Percentiles rank a stretch among this genome's conserved stretches.
These are phyloP conservation scores for Fusarium sp. DNA, from an alignment of 2,329 filamentous ascomycete genomes.

Conservation along the genomic window DNA sequence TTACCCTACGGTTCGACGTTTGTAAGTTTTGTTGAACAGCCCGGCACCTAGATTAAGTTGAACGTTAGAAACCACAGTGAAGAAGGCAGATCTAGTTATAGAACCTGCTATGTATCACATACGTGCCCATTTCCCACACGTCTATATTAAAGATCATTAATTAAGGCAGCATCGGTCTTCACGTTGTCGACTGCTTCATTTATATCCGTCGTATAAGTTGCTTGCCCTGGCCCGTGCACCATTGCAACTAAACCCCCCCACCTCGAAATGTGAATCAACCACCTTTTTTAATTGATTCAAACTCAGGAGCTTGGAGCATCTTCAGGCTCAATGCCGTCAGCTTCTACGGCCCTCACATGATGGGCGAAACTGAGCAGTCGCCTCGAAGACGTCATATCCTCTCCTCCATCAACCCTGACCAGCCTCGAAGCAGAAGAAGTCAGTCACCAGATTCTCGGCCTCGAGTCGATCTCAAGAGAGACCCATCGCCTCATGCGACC, in stretches of 20 bases:
- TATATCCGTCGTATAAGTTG: not conserved
- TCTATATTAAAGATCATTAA: too few species aligned
- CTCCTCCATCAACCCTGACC: conserved; percentile 58
- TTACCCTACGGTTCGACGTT: too few species aligned
- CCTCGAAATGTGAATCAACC: conserved; percentile 16
- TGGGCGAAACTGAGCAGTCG: conserved; percentile 50
- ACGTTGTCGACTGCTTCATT: too few species aligned
- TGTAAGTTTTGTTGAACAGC: too few species aligned
- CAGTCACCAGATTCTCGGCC: conserved; percentile 21
- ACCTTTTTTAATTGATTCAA: not conserved
- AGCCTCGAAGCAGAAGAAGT: conserved; percentile 18
- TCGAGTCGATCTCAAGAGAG: conserved; percentile 14
- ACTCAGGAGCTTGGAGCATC: conserved; percentile 2
- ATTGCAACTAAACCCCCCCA: conserved; percentile 5
- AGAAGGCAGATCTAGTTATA: too few species aligned
- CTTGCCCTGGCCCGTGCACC: conserved; percentile 4
- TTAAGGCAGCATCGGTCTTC: too few species aligned
- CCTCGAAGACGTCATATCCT: conserved; percentile 60
- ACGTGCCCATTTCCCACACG: too few species aligned
- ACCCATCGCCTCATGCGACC: conserved; percentile 11
- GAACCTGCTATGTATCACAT: too few species aligned
- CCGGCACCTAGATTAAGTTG: too few species aligned
- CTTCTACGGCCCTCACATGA: conserved; percentile 45
- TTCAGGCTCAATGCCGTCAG: conserved; percentile 22
- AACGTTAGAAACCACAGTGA: too few species aligned